A percentile compares a stretch with the other conserved stretches of the same genome.
Evolutionary conservation across 169 alveolate genomes (phyloP).

Genomic region (Cyclospora cayetanensis): DNA sequence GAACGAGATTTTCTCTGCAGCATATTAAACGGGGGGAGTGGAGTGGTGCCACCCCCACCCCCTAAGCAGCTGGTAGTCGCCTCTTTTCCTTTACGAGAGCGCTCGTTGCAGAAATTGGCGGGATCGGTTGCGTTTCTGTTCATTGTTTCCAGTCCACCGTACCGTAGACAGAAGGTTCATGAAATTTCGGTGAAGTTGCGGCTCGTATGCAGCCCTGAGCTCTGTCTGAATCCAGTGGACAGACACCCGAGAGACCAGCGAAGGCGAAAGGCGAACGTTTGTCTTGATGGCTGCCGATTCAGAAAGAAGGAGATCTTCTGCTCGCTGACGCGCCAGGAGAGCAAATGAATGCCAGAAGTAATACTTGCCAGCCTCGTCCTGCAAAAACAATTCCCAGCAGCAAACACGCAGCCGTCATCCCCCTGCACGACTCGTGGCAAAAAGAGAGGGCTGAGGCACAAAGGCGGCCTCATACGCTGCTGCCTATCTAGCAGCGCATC

Average conservation of each 20-base stretch:
- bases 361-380: neutral
- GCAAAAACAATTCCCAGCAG: neutral
- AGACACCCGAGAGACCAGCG: neutral
- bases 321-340: neutral
- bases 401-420: no score
- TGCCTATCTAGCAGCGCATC: no score
- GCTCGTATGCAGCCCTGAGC: neutral
- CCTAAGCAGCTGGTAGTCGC: no score
- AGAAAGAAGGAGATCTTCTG: neutral
- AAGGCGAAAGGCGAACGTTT: neutral
- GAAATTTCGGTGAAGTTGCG: neutral
- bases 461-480: no score
- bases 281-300: neutral
- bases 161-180: neutral
- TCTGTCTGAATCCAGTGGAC: neutral
- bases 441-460: no score
- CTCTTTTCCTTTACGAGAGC: no score
- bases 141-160: neutral
- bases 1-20: no score
- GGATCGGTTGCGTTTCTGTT: no score
- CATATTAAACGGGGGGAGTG: no score
- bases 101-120: no score
- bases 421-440: no score
- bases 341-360: slow-evolving; percentile 14
- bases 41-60: no score